These are phyloP conservation scores for Pelargonium exstipulatum DNA, from an alignment of 441 rosid species.

Conservation along the genomic window DNA sequence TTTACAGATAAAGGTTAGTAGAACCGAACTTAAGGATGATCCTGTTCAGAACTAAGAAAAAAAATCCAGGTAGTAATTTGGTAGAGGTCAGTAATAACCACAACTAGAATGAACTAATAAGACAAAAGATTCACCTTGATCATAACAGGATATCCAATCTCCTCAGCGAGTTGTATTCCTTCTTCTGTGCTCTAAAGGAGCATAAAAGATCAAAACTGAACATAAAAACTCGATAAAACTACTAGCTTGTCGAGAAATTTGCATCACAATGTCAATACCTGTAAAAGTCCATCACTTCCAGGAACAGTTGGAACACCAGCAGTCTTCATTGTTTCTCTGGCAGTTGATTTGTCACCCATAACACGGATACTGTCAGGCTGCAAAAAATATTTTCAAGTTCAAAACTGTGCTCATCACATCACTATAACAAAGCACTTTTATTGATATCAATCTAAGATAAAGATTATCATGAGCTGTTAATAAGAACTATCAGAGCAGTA, in stretches of 20 bases:
- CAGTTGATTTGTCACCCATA: slow-evolving; percentile 97
- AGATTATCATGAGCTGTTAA: neutral
- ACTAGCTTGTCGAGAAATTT: neutral
- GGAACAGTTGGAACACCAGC: slow-evolving; percentile 99
- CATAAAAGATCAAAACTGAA: slow-evolving; percentile 17
- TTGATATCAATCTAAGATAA: neutral
- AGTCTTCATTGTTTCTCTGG: slow-evolving; percentile 95
- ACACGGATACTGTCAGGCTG: slow-evolving; percentile 95
- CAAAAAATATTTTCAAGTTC: slow-evolving; percentile 19
- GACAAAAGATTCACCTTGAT: slow-evolving; percentile 60
- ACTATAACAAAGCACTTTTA: neutral
- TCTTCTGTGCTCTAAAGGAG: slow-evolving; percentile 76
- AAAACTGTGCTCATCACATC: neutral
- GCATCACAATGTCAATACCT: slow-evolving; percentile 36
- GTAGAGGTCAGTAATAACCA: neutral
- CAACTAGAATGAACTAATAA: neutral
- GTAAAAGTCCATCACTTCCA: slow-evolving; percentile 87
- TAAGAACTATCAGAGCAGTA: neutral
- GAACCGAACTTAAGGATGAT: neutral
- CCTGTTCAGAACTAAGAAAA: neutral
- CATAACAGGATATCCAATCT: slow-evolving; percentile 93
- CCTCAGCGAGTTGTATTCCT: slow-evolving; percentile 68
- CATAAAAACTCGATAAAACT: neutral
- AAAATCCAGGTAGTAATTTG: neutral
- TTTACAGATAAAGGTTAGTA: neutral